phyloP scores from a whole-genome alignment of 2,329 filamentous ascomycete genomes.

The Penicillium janthinellum region DNA sequence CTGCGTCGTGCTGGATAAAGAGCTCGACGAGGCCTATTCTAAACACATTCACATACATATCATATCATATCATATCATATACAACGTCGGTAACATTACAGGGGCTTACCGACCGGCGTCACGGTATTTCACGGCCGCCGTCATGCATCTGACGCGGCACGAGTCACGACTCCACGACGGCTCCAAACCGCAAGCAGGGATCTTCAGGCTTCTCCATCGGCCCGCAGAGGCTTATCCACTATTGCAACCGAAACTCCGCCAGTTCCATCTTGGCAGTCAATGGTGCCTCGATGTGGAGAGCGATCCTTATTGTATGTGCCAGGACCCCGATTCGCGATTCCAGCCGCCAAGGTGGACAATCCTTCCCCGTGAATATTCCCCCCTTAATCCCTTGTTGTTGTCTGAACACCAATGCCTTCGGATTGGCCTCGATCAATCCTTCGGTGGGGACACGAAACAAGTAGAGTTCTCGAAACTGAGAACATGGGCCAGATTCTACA shows the following conservation, averaged over 20 bases:
- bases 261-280: constrained; percentile 3
- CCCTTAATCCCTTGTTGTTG: background rate
- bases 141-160: constrained; percentile 1
- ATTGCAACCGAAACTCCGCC: constrained; percentile 2
- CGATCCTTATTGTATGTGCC: background rate
- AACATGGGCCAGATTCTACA: background rate
- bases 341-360: background rate
- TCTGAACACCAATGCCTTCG: background rate
- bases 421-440: background rate
- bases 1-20: background rate
- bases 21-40: background rate
- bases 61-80: too few relatives aligned
- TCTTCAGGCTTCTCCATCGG: constrained; percentile 13
- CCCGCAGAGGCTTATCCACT: constrained; percentile 9
- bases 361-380: background rate
- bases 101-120: constrained; percentile 5
- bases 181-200: constrained; percentile 9
- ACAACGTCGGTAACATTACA: background rate
- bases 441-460: background rate
- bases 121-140: constrained; percentile 12
- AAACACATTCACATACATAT: background rate
- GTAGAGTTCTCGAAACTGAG: background rate
- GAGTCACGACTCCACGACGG: background rate
- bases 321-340: background rate
- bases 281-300: background rate